Evolutionary conservation across 805 yeast genomes (phyloP).

Genomic region (Clavispora phyllophila): DNA sequence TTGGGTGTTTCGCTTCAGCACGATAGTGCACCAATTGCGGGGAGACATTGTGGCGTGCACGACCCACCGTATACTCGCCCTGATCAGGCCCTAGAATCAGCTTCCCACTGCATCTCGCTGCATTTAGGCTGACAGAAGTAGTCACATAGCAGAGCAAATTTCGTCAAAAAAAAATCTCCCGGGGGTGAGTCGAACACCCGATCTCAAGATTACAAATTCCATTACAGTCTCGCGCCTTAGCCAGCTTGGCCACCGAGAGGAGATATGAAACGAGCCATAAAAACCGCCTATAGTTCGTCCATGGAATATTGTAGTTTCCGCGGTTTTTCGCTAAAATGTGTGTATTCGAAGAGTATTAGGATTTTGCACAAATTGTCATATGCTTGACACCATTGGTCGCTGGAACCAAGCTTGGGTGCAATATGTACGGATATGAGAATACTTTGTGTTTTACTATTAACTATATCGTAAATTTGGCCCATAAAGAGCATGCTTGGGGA

Average conservation of each 20-base stretch:
- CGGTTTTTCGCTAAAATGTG: too few species aligned
- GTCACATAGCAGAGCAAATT: slow-evolving; percentile 1
- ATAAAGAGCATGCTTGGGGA: too few species aligned
- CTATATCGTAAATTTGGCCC: neutral
- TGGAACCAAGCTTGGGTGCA: too few species aligned
- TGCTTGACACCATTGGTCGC: too few species aligned
- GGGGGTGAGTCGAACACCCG: slow-evolving; percentile 12
- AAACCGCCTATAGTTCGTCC: neutral
- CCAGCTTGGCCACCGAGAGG: slow-evolving; percentile 12
- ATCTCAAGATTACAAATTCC: slow-evolving; percentile 7
- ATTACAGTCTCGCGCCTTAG: slow-evolving; percentile 11
- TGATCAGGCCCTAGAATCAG: too few species aligned
- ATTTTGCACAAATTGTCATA: too few species aligned
- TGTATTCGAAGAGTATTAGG: too few species aligned
- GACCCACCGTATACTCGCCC: neutral
- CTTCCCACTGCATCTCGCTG: too few species aligned
- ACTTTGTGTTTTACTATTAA: too few species aligned
- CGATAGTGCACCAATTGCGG: neutral
- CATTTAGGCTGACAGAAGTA: too few species aligned
- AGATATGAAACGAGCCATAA: neutral
- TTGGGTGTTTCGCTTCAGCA: neutral
- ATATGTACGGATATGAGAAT: too few species aligned
- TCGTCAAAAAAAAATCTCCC: slow-evolving; percentile 5
- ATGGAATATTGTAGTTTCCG: neutral
- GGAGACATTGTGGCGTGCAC: neutral